Evolutionary conservation across 768 basidiomycete genomes (phyloP).

Genomic region (Melanogaster broomeanus): DNA sequence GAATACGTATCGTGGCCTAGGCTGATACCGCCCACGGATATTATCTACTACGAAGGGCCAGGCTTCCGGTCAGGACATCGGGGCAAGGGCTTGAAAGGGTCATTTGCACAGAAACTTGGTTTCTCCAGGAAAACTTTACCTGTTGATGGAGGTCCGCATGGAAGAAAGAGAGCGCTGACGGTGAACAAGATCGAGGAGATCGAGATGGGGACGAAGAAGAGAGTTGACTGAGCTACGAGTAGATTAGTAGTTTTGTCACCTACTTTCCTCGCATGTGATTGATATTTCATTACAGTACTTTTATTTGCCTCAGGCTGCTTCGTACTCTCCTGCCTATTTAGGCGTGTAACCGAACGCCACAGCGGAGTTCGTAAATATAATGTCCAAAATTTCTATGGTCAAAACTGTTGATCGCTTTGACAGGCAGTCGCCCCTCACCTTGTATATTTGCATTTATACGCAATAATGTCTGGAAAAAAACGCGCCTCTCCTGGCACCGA

Average conservation of each 20-base stretch:
- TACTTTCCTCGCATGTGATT: constrained; percentile 6
- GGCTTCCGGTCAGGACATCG: constrained; percentile 78
- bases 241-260: not conserved
- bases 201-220: constrained; percentile 82
- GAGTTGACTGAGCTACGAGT: constrained; percentile 54
- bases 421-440: not conserved
- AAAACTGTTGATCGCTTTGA: too few relatives aligned
- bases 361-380: constrained; percentile 32
- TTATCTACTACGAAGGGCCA: constrained; percentile 87
- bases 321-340: constrained; percentile 9
- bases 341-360: constrained; percentile 5
- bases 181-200: constrained; percentile 60
- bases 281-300: constrained; percentile 13
- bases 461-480: constrained; percentile 53
- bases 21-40: constrained; percentile 73
- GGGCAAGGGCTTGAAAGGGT: constrained; percentile 68
- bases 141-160: constrained; percentile 37
- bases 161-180: constrained; percentile 37
- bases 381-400: constrained; percentile 19
- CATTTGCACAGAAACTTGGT: constrained; percentile 34
- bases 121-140: constrained; percentile 40
- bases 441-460: not conserved
- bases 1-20: constrained; percentile 96
- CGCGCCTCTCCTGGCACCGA: constrained; percentile 81
- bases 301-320: not conserved